A percentile compares a stretch with the other conserved stretches of the same genome.
Evolutionary conservation across 2,329 filamentous ascomycete genomes (phyloP).

Genomic region (Fusarium pseudocircinatum): DNA sequence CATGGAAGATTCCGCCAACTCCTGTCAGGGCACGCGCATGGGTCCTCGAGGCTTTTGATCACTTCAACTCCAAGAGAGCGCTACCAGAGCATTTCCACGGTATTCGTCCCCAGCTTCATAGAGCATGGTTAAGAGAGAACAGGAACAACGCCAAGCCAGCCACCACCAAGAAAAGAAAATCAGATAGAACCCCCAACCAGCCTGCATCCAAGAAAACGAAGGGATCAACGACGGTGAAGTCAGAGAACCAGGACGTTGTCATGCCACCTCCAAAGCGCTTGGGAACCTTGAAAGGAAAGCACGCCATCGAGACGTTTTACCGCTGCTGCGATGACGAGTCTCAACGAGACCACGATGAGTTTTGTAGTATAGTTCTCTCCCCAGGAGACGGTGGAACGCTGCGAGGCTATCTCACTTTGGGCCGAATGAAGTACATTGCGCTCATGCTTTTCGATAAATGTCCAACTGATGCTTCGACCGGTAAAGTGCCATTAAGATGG

Average conservation of each 20-base stretch:
- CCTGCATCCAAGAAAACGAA: background rate
- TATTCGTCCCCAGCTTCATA: background rate
- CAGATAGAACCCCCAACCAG: accelerated
- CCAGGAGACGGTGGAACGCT: background rate
- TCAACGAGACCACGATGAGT: background rate
- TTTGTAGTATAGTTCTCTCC: background rate
- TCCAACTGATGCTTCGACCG: background rate
- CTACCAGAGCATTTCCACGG: background rate
- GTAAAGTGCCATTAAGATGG: background rate
- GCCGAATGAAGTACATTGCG: background rate
- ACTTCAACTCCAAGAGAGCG: background rate
- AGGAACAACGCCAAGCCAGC: too few relatives aligned
- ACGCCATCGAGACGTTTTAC: background rate
- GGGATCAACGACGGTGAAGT: background rate
- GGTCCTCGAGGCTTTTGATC: background rate
- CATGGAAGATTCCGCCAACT: background rate
- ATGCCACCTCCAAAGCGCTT: background rate
- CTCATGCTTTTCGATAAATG: background rate
- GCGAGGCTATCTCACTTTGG: background rate
- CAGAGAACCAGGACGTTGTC: background rate
- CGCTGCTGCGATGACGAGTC: background rate
- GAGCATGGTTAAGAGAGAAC: background rate
- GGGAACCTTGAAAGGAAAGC: background rate
- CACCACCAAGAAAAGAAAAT: background rate
- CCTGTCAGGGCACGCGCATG: background rate